Percentiles rank a stretch among this genome's conserved stretches.
phyloP scores from a whole-genome alignment of 257 asterid genomes.

The Lantana camara region DNA sequence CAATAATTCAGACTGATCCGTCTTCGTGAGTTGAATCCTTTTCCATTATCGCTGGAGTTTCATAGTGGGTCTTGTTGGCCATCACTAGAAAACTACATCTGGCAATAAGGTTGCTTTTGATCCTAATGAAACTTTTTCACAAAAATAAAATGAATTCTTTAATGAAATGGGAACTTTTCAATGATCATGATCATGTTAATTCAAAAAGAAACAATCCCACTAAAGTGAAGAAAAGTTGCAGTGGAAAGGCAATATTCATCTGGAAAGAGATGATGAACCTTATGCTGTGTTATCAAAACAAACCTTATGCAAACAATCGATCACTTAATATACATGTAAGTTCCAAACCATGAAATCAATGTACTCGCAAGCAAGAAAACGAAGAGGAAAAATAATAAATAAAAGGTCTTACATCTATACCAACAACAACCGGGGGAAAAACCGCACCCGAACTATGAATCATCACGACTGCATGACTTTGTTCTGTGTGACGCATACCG shows the following conservation, averaged over 20 bases:
- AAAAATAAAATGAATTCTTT: neutral
- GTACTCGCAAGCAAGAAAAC: slow-evolving; percentile 32
- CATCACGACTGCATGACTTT: slow-evolving; percentile 59
- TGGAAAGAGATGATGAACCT: no score
- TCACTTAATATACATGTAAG: slow-evolving; percentile 46
- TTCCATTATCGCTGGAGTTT: no score
- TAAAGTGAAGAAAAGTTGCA: no score
- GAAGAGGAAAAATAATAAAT: slow-evolving; percentile 1
- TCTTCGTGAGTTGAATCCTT: no score
- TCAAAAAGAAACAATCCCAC: no score
- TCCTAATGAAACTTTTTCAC: neutral
- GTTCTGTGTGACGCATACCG: slow-evolving; percentile 57
- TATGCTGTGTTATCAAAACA: no score
- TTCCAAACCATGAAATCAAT: slow-evolving; percentile 42
- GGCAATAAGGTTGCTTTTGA: neutral
- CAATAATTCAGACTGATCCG: no score
- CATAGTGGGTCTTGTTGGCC: no score
- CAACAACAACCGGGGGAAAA: no score
- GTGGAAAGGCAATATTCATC: no score
- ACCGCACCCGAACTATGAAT: slow-evolving; percentile 29
- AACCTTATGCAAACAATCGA: slow-evolving; percentile 40
- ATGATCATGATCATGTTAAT: neutral
- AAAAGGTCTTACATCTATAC: slow-evolving; percentile 30
- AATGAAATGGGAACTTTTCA: neutral
- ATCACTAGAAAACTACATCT: no score